These are phyloP conservation scores for Acephala macrosclerotiorum DNA, from an alignment of 2,329 filamentous ascomycete species.

Conservation along the genomic window DNA sequence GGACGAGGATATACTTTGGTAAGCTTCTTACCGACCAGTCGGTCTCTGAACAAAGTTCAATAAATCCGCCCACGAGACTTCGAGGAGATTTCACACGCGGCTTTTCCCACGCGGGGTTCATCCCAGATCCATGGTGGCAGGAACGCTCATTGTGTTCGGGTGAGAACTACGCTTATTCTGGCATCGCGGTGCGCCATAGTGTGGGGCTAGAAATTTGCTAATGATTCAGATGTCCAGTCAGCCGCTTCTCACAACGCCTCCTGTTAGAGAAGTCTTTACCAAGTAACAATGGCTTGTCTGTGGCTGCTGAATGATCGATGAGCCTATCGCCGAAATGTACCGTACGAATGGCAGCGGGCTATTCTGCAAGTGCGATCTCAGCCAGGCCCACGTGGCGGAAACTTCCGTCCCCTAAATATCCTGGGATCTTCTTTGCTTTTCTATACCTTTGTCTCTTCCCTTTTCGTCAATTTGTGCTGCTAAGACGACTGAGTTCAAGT, in stretches of 20 bases:
- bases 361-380: background rate
- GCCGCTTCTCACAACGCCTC: conserved; percentile 7
- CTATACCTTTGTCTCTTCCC: background rate
- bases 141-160: background rate
- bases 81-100: background rate
- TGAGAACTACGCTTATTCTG: background rate
- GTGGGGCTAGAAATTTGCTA: conserved; percentile 3
- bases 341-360: background rate
- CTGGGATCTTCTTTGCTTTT: background rate
- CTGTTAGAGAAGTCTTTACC: background rate
- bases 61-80: background rate
- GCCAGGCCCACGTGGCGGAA: background rate
- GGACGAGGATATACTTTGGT: background rate
- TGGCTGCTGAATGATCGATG: background rate
- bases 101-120: background rate
- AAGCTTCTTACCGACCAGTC: background rate
- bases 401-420: background rate
- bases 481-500: background rate
- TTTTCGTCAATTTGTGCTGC: background rate
- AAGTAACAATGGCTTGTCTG: background rate
- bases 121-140: background rate
- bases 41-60: background rate
- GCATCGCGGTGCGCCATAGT: background rate
- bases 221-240: conserved; percentile 11
- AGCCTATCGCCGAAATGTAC: too few species aligned